Evolutionary conservation across 1,284 basidiomycete species (phyloP), one percentile per base, ranked within the genome.

Genomic region (Inonotus obliquus): DNA sequence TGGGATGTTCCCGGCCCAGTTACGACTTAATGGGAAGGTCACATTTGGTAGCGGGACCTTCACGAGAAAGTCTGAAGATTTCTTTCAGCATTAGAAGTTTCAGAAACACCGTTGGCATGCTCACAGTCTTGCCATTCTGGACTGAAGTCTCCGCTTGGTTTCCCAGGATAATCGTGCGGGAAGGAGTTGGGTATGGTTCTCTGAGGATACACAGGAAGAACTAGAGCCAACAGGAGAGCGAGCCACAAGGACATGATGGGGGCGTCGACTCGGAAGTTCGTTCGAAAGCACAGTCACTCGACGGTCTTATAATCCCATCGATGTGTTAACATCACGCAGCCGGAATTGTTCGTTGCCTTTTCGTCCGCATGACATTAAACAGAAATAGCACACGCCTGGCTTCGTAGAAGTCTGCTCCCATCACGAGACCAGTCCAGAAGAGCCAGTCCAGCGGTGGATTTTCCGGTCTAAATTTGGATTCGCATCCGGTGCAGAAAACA

Each of bases 1-100:
- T 4, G 80, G 79, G 58, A 89, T 78, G 63, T 87, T 91, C 56
- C 87, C 88, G 0, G 88, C 86, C 67, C 77, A 91, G 68, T 76
- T 84, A 7, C 80, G 79, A 14, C 76, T 72, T 7, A 87, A 67
- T 25, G 76, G 68, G 69, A 84, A 87, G 0, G 85, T 84, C 3
- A 89, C 76, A 66, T 88, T 87, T 0, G 87, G 87, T 7, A 91
- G 77, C 25, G 70, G 69, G 9, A 76, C 68, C 0, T 79, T 83
- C 32, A 87, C 84, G 66, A 79, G 73, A 62, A 83, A 87, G 51
- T 67, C 68, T 68, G 35, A 27, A 47, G 52, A 3, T 21, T 51
- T 14, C 11, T 19, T n/a, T 37, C 29, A 49, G 48, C 17, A 1
- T 14, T 19, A 11, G 25, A 51, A 44, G 32, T 17, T 21, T 17